phyloP scores from a whole-genome alignment of 306 rosid species.

The Vachellia pachyceras region DNA sequence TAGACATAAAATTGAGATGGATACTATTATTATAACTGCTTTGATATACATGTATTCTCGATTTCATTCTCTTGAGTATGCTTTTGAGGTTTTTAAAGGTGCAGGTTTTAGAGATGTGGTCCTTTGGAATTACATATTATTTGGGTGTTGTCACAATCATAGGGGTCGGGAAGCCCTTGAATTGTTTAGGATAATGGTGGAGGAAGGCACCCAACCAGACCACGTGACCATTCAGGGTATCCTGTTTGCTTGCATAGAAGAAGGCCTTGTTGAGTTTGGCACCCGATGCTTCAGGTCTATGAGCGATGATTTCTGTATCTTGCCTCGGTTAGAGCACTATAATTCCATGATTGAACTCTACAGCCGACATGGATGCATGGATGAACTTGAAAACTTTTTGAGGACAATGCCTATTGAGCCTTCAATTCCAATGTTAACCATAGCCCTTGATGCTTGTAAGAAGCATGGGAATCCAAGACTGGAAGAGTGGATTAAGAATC shows the following conservation, averaged over 20 bases:
- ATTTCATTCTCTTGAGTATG: conserved; percentile 58
- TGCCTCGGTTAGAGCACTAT: conserved; percentile 70
- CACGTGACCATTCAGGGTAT: conserved; percentile 72
- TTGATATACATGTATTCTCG: conserved; percentile 71
- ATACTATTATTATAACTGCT: conserved; percentile 57
- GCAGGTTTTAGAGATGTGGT: conserved; percentile 55
- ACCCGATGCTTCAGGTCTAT: conserved; percentile 63
- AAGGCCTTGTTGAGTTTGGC: no score
- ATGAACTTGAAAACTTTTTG: conserved; percentile 63
- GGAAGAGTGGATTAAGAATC: conserved; percentile 53
- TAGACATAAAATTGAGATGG: conserved; percentile 59
- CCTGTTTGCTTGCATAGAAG: conserved; percentile 63
- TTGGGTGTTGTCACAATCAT: conserved; percentile 70
- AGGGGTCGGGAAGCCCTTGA: conserved; percentile 52
- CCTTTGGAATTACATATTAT: conserved; percentile 67
- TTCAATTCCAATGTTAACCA: conserved; percentile 60
- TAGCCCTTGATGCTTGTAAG: conserved; percentile 55
- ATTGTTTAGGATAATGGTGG: conserved; percentile 51
- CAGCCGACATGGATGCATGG: conserved; percentile 57
- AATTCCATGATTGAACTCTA: conserved; percentile 78
- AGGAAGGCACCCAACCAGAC: conserved; percentile 66
- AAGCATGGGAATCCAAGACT: conserved; percentile 53
- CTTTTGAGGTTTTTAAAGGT: conserved; percentile 60
- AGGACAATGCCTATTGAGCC: conserved; percentile 71
- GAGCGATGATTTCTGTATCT: conserved; percentile 53